Evolutionary conservation across 129 eudicot species (phyloP).

Genomic region (sunflower (Helianthus annuus)): HanXRQr2.0-SUNRISE NC_035434.2:152581757-152582256

Average conservation of each 20-base stretch:
- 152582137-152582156: neutral
- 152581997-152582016: neutral
- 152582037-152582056: constrained; percentile 91
- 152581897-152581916: constrained; percentile 77
- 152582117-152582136: neutral
- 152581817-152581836: constrained; percentile 12
- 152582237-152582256: constrained; percentile 3
- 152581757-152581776: neutral
- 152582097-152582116: neutral
- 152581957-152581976: neutral
- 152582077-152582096: constrained; percentile 10
- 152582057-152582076: constrained; percentile 99
- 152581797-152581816: neutral
- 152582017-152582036: constrained; percentile 32
- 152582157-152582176: neutral
- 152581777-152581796: neutral
- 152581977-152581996: constrained; percentile 1
- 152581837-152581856: constrained; percentile 65
- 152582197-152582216: constrained; percentile 11
- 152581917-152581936: constrained; percentile 78
- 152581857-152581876: constrained; percentile 68
- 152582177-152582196: neutral
- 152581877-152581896: constrained; percentile 60
- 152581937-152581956: constrained; percentile 43
- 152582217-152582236: neutral